These are phyloP conservation scores for Hura crepitans DNA, from an alignment of 441 rosid species.

Conservation along the genomic window DNA sequence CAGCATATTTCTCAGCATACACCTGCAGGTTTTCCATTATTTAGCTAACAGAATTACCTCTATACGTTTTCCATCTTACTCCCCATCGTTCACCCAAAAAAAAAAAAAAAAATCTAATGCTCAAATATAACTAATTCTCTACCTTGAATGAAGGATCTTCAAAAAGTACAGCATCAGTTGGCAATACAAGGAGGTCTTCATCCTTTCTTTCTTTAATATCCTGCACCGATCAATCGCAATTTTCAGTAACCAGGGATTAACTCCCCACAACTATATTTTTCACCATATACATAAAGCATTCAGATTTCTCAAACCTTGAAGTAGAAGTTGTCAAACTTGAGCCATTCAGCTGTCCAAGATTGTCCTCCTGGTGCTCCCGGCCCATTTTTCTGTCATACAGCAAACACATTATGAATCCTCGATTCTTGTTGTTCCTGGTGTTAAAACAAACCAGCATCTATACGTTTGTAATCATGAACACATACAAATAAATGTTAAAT, in stretches of 20 bases:
- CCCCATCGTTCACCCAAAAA: too few relatives aligned
- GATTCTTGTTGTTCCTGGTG: background rate
- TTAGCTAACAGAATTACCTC: constrained; percentile 19
- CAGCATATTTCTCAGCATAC: constrained; percentile 85
- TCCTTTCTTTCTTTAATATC: constrained; percentile 73
- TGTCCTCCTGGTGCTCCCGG: constrained; percentile 99
- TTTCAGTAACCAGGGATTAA: constrained; percentile 16
- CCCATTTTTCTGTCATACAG: constrained; percentile 67
- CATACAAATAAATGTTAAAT: background rate
- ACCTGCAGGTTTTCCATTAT: constrained; percentile 40
- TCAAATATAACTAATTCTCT: constrained; percentile 17
- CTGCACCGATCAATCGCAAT: constrained; percentile 33
- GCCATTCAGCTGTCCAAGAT: constrained; percentile 92
- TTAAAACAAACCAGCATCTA: background rate
- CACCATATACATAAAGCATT: constrained; percentile 3
- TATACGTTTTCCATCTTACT: background rate
- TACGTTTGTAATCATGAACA: background rate
- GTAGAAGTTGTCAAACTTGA: constrained; percentile 89
- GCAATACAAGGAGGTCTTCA: constrained; percentile 78
- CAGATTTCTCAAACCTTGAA: constrained; percentile 61
- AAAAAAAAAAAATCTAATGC: background rate
- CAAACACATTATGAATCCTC: constrained; percentile 16
- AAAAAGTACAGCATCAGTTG: constrained; percentile 87
- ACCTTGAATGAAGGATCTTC: constrained; percentile 94
- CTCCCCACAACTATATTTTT: background rate